phyloP scores from a whole-genome alignment of 1,139 yeast species.

The Ogataea hybrid region DNA sequence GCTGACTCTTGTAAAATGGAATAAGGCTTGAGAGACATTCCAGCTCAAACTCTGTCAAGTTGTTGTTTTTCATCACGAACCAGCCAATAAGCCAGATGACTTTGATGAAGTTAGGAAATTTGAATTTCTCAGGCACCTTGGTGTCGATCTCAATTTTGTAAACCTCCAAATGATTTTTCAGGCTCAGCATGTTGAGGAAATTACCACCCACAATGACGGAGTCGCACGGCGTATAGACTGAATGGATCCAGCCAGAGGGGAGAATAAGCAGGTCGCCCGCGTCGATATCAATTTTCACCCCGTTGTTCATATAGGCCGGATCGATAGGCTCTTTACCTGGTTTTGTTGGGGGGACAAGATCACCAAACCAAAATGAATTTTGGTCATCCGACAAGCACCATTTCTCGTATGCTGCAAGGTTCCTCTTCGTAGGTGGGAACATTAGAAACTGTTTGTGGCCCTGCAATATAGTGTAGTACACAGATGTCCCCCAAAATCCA shows the following conservation, averaged over 20 bases:
- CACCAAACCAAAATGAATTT: conserved; percentile 66
- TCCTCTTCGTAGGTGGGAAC: conserved; percentile 70
- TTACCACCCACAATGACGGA: conserved; percentile 87
- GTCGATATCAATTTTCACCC: conserved; percentile 61
- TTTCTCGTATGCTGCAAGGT: conserved; percentile 56
- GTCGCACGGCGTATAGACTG: conserved; percentile 81
- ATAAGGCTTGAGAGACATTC: conserved; percentile 19
- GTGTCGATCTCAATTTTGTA: conserved; percentile 64
- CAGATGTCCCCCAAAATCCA: conserved; percentile 95
- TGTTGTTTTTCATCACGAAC: conserved; percentile 34
- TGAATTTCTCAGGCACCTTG: conserved; percentile 69
- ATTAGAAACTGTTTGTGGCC: conserved; percentile 75
- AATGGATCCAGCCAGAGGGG: conserved; percentile 94
- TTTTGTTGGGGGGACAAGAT: conserved; percentile 34
- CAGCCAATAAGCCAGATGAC: conserved; percentile 66
- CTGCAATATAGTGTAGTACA: conserved; percentile 74
- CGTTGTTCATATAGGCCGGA: conserved; percentile 38
- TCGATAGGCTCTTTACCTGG: conserved; percentile 10
- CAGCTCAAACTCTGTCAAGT: conserved; percentile 11
- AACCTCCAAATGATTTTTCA: conserved; percentile 60
- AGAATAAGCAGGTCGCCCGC: conserved; percentile 78
- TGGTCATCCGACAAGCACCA: conserved; percentile 77
- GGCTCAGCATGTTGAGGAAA: conserved; percentile 63
- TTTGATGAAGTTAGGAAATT: conserved; percentile 73
- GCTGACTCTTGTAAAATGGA: conserved; percentile 26